These are phyloP conservation scores for Cardamine resedifolia DNA, from an alignment of 345 rosid species.

Conservation along the genomic window DNA sequence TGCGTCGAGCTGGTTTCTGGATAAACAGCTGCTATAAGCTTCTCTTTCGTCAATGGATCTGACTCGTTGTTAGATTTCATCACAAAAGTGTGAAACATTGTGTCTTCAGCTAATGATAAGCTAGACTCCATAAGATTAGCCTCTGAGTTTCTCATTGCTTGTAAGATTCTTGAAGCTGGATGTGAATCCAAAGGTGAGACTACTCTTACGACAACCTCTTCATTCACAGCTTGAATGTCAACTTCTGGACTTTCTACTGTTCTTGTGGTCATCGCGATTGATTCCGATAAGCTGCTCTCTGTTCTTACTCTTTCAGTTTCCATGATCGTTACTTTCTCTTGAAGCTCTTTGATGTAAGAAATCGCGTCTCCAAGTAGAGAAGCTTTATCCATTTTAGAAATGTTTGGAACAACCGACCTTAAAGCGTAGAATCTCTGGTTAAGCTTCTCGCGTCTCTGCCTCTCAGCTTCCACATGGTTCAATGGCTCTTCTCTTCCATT, in stretches of 20 bases:
- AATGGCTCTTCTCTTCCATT: constrained; percentile 97
- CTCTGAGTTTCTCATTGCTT: constrained; percentile 68
- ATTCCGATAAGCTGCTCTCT: constrained; percentile 52
- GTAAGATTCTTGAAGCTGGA: constrained; percentile 76
- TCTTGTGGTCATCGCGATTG: constrained; percentile 30
- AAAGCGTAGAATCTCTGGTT: constrained; percentile 93
- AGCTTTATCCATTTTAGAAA: constrained; percentile 99
- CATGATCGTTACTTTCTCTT: constrained; percentile 70
- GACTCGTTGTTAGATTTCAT: constrained; percentile 61
- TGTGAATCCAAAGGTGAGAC: constrained; percentile 77
- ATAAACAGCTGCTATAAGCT: constrained; percentile 64
- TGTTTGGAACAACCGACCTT: constrained; percentile 96
- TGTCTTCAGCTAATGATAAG: constrained; percentile 58
- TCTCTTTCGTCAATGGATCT: constrained; percentile 82
- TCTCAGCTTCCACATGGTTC: constrained; percentile 97
- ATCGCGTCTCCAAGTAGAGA: constrained; percentile 92
- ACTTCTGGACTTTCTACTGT: constrained; percentile 44
- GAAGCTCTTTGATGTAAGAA: constrained; percentile 92
- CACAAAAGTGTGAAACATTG: constrained; percentile 72
- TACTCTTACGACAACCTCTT: constrained; percentile 70
- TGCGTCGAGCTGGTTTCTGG: constrained; percentile 48
- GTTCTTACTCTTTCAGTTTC: constrained; percentile 65
- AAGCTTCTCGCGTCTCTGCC: constrained; percentile 93
- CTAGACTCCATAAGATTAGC: constrained; percentile 64
- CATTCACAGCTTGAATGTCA: constrained; percentile 58